A percentile compares a stretch with the other conserved stretches of the same genome.
phyloP scores from a whole-genome alignment of 2,329 filamentous ascomycete species.

The Colletotrichum liaoningense region DNA sequence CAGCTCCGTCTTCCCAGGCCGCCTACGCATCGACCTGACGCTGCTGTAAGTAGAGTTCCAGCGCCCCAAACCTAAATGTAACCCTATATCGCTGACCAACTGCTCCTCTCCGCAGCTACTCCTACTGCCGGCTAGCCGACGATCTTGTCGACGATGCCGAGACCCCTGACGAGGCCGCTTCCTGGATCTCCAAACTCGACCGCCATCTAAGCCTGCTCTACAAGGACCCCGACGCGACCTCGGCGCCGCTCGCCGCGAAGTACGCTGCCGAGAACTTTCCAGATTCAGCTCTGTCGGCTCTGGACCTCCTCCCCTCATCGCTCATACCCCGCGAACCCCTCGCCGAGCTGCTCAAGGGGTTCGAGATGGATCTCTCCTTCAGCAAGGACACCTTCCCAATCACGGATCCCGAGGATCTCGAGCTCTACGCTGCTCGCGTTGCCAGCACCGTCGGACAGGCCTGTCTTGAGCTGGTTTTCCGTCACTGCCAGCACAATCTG shows the following conservation, averaged over 20 bases:
- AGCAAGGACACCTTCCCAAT: conserved; percentile 62
- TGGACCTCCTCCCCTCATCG: conserved; percentile 68
- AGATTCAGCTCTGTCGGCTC: conserved; percentile 59
- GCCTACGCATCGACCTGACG: conserved; percentile 75
- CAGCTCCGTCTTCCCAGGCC: conserved; percentile 75
- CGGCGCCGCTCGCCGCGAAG: conserved; percentile 23
- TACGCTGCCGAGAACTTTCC: conserved; percentile 65
- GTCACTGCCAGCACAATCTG: conserved; percentile 57
- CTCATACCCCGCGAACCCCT: conserved; percentile 70
- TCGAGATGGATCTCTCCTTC: conserved; percentile 75
- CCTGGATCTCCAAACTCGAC: conserved; percentile 70
- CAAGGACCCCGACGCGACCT: conserved; percentile 39
- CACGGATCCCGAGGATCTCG: conserved; percentile 65
- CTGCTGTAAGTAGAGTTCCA: conserved; percentile 60
- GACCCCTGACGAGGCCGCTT: conserved; percentile 60
- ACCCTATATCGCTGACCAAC: conserved; percentile 23
- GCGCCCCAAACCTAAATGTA: no score
- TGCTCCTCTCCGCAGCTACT: conserved; percentile 61
- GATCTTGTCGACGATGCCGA: conserved; percentile 77
- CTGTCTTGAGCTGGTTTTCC: conserved; percentile 74
- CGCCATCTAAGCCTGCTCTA: conserved; percentile 68
- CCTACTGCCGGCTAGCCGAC: conserved; percentile 79
- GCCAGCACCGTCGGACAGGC: conserved; percentile 79
- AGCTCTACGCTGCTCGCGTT: conserved; percentile 73
- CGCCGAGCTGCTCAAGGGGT: conserved; percentile 73